phyloP scores from a whole-genome alignment of 225 moss, liverwort and hornwort genomes.

The Takakia lepidozioides region DNA sequence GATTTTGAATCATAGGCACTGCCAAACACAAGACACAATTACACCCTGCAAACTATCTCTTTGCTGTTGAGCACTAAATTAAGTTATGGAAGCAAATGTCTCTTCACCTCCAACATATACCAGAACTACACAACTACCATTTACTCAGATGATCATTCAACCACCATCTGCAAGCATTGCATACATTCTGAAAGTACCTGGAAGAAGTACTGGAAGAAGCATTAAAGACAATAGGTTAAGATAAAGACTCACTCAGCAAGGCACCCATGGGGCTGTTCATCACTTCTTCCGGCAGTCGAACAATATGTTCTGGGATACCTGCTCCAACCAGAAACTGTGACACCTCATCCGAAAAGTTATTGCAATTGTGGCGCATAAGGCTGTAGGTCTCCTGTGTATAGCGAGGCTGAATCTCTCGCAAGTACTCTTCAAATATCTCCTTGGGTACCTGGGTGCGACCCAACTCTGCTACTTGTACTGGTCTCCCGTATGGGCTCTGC shows the following conservation, averaged over 20 bases:
- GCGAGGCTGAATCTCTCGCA: conserved; percentile 72
- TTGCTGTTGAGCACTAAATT: neutral
- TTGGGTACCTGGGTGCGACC: conserved; percentile 75
- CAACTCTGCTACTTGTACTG: conserved; percentile 64
- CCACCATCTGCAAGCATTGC: neutral
- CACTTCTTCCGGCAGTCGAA: conserved; percentile 79
- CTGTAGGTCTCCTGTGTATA: conserved; percentile 81
- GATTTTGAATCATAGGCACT: conserved; percentile 83
- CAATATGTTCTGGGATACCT: conserved; percentile 65
- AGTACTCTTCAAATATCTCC: conserved; percentile 83
- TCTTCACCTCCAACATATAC: neutral
- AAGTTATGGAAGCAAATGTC: neutral
- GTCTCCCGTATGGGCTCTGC: conserved; percentile 78
- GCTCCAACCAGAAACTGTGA: conserved; percentile 79
- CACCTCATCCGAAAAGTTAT: conserved; percentile 91
- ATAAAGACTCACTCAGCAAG: conserved; percentile 53
- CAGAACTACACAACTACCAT: neutral
- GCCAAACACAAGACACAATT: conserved; percentile 3
- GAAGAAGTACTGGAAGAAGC: neutral
- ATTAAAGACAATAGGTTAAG: neutral
- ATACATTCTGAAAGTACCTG: neutral
- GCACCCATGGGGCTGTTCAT: conserved; percentile 84
- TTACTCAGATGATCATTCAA: neutral
- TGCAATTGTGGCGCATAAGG: conserved; percentile 87
- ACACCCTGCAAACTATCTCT: neutral